phyloP scores from a whole-genome alignment of 2,329 filamentous ascomycete genomes.

The Botrytis porri region DNA sequence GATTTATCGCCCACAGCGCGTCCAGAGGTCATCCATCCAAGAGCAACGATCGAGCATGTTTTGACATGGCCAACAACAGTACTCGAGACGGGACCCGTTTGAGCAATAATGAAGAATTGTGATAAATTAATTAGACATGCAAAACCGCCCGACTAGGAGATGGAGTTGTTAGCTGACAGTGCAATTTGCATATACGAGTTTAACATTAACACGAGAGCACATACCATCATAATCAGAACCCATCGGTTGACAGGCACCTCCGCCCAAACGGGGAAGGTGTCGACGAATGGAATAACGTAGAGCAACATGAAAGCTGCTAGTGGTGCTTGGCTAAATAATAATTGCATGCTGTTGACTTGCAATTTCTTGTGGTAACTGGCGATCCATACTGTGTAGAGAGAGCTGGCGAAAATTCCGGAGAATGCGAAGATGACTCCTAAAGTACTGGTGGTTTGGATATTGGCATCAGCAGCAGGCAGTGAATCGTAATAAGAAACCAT shows the following conservation, averaged over 20 bases:
- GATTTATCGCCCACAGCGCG: slow-evolving; percentile 55
- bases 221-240: slow-evolving; percentile 58
- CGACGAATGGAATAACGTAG: slow-evolving; percentile 63
- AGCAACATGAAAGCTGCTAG: slow-evolving; percentile 60
- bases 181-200: slow-evolving; percentile 23
- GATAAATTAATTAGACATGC: slow-evolving; percentile 65
- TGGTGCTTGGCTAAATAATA: slow-evolving; percentile 66
- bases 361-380: slow-evolving; percentile 62
- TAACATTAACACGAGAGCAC: slow-evolving; percentile 27
- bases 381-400: slow-evolving; percentile 68
- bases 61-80: slow-evolving; percentile 66
- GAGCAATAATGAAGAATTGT: slow-evolving; percentile 60
- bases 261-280: slow-evolving; percentile 57
- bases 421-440: slow-evolving; percentile 65
- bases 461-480: slow-evolving; percentile 46
- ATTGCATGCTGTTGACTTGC: slow-evolving; percentile 65
- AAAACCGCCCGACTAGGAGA: slow-evolving; percentile 56
- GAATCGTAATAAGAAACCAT: slow-evolving; percentile 68
- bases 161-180: slow-evolving; percentile 24
- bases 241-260: slow-evolving; percentile 51
- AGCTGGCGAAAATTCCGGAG: slow-evolving; percentile 60
- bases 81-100: slow-evolving; percentile 61
- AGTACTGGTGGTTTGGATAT: slow-evolving; percentile 53
- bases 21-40: slow-evolving; percentile 58
- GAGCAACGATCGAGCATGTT: slow-evolving; percentile 61